A percentile compares a stretch with the other conserved stretches of the same genome.
Conservation (phyloP, 129 eudicot species). For the carrot (Daucus carota) region DH1_v3.0 NC_030382.2:26282501-26283000, state of each 20-base stretch:
- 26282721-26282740: background rate
- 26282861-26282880: background rate
- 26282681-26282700: background rate
- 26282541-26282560: conserved; percentile 38
- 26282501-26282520: conserved; percentile 47
- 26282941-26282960: background rate
- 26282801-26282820: background rate
- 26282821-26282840: background rate
- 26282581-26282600: background rate
- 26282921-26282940: background rate
- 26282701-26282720: background rate
- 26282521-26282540: conserved; percentile 36
- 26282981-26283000: background rate
- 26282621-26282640: background rate
- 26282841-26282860: background rate
- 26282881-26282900: background rate
- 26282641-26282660: background rate
- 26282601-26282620: background rate
- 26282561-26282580: conserved; percentile 58
- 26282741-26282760: background rate
- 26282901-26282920: background rate
- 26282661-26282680: background rate
- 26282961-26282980: background rate
- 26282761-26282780: background rate
- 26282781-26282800: background rate